Percentiles rank a stretch among this genome's conserved stretches.
Evolutionary conservation across 2,329 filamentous ascomycete species (phyloP).

Genomic region (Venturia effusa): DNA sequence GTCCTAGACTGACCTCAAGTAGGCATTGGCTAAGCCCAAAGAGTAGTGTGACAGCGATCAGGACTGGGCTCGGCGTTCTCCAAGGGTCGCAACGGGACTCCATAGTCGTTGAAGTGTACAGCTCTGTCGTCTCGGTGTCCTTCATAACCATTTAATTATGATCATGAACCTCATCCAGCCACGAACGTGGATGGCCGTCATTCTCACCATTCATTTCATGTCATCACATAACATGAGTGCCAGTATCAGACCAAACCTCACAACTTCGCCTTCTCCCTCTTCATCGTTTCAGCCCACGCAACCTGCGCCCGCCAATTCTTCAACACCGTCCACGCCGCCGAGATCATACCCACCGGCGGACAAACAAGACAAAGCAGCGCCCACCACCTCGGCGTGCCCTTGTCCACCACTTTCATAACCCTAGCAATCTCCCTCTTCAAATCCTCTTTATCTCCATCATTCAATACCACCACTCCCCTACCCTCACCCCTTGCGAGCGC

Average conservation of each 20-base stretch:
- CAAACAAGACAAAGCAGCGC: constrained; percentile 55
- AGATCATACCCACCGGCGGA: constrained; percentile 62
- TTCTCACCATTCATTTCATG: not conserved
- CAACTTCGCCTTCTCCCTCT: constrained; percentile 48
- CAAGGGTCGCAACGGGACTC: no score
- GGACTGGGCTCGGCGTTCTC: no score
- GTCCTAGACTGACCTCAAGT: no score
- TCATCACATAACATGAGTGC: not conserved
- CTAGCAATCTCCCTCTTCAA: constrained; percentile 55
- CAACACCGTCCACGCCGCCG: constrained; percentile 62
- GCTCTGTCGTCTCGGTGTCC: not conserved
- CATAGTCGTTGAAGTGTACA: no score
- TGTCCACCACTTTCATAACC: constrained; percentile 53
- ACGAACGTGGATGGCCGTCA: not conserved
- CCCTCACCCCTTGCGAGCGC: constrained; percentile 53
- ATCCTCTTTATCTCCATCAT: constrained; percentile 65
- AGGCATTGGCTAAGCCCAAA: no score
- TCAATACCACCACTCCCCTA: constrained; percentile 77
- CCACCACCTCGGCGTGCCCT: constrained; percentile 71
- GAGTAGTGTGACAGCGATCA: no score
- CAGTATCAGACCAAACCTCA: not conserved
- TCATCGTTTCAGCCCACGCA: constrained; percentile 53
- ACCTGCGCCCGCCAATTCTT: constrained; percentile 60
- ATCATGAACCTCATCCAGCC: not conserved
- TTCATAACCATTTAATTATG: not conserved